Percentiles rank a stretch among this genome's conserved stretches.
phyloP scores from a whole-genome alignment of 78 protist species.

The Dictyostelium firmibasis region DNA sequence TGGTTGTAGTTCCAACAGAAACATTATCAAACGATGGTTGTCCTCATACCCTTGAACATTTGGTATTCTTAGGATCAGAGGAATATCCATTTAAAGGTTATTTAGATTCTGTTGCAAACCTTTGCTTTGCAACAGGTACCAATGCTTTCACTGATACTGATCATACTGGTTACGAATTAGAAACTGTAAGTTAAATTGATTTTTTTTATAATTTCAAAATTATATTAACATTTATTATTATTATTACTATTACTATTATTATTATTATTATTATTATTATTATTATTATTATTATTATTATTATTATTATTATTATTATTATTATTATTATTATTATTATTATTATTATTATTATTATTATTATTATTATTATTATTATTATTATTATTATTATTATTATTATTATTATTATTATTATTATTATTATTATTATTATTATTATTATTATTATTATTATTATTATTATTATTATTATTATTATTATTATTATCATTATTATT shows the following conservation, averaged over 20 bases:
- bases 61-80: constrained; percentile 82
- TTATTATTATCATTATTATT: background rate
- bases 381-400: too few relatives aligned
- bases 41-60: constrained; percentile 90
- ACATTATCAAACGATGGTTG: constrained; percentile 64
- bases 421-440: too few relatives aligned
- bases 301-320: too few relatives aligned
- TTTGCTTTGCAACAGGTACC: constrained; percentile 71
- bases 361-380: too few relatives aligned
- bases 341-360: too few relatives aligned
- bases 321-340: too few relatives aligned
- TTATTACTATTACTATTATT: too few relatives aligned
- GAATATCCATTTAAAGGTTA: constrained; percentile 66
- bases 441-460: background rate
- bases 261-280: too few relatives aligned
- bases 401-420: too few relatives aligned
- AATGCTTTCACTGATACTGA: constrained; percentile 83
- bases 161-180: constrained; percentile 60
- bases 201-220: too few relatives aligned
- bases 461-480: background rate
- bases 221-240: too few relatives aligned
- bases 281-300: too few relatives aligned
- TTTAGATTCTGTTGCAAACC: constrained; percentile 30
- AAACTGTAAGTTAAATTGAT: constrained; percentile 28
- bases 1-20: constrained; percentile 58